Base-by-base conservation (phyloP, 306 rosid species). In the Malus asiatica region DNA sequence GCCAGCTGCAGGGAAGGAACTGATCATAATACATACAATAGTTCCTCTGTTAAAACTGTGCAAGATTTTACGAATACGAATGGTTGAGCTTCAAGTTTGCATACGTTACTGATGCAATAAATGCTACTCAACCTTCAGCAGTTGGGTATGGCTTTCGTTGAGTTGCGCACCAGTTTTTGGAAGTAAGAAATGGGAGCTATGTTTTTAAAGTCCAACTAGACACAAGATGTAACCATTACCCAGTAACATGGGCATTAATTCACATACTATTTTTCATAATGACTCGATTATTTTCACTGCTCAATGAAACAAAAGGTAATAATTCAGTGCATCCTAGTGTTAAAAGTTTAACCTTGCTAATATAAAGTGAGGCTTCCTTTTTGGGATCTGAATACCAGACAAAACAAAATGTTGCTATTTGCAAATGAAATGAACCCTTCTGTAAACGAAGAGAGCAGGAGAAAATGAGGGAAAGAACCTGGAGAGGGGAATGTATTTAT, bases 1-100 rank as follows among this genome's bases (percentile, higher is more conserved):
- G 74, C 20, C 8, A 74, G 78, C 94, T 88, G 90, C 62, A 51
- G 1, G 57, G 75, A 69, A 65, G 57, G 81, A 74, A 46, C 8
- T 51, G 40, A 73, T 60, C 64, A 63, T 3, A 35, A 35, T 29
- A 72, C 59, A 67, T 80, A 45, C 35, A 67, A 55, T 6, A 70
- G 42, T 23, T 79, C 76, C 33, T 6, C 19, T 4, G 27, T 62
- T 14, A 35, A 60, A 59, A 11, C 45, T 46, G 29, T 33, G 63
- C 55, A 71, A 77, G 15, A 32, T 45, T 29, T 40, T 72, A 61
- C 19, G 15, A 35, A 25, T 38, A 59, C 40, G 30, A 67, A 33
- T 23, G 76, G 59, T 33, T 57, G 40, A 77, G 62, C 71, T 33
- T 23, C 67, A 61, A 16, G 46, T 27, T 14, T 20, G 23, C 7